Conservation (phyloP, 495 filamentous ascomycete species). For the Aspergillus mulundensis region DNA sequence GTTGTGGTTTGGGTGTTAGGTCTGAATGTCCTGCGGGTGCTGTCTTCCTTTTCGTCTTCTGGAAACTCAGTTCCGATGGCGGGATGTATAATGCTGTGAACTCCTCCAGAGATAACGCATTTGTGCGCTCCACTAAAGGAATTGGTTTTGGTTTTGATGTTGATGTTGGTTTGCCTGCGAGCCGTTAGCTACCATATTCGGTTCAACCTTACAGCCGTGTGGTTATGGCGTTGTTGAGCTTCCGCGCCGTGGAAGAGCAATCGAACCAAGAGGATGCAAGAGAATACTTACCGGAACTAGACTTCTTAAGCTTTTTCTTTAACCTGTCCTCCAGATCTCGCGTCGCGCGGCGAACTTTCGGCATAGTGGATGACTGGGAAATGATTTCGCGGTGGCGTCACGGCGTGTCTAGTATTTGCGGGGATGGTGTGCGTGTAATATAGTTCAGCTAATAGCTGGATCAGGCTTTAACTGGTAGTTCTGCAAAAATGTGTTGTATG, state of each 20-base stretch:
- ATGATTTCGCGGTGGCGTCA: not conserved
- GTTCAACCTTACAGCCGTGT: not conserved
- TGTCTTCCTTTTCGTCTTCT: not conserved
- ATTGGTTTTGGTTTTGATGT: conserved; percentile 4
- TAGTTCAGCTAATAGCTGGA: not conserved
- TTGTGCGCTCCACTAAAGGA: conserved; percentile 43
- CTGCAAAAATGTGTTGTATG: no score
- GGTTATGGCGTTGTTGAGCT: no score
- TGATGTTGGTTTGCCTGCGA: conserved; percentile 10
- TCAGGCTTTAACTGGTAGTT: no score
- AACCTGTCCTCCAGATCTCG: not conserved
- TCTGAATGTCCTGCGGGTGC: not conserved
- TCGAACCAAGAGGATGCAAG: no score
- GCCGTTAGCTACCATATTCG: not conserved
- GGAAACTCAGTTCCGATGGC: conserved; percentile 10
- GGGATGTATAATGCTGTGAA: conserved; percentile 33
- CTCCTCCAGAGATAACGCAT: conserved; percentile 30
- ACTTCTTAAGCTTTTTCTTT: not conserved
- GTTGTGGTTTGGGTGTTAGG: not conserved
- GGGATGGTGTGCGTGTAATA: not conserved
- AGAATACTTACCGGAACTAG: not conserved
- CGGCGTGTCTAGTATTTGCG: not conserved
- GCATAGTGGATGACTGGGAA: not conserved
- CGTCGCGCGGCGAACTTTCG: conserved; percentile 2
- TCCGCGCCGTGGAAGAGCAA: no score